Base-by-base conservation (phyloP, 2,329 filamentous ascomycete genomes). In the Proliferodiscus dingleyae region DNA sequence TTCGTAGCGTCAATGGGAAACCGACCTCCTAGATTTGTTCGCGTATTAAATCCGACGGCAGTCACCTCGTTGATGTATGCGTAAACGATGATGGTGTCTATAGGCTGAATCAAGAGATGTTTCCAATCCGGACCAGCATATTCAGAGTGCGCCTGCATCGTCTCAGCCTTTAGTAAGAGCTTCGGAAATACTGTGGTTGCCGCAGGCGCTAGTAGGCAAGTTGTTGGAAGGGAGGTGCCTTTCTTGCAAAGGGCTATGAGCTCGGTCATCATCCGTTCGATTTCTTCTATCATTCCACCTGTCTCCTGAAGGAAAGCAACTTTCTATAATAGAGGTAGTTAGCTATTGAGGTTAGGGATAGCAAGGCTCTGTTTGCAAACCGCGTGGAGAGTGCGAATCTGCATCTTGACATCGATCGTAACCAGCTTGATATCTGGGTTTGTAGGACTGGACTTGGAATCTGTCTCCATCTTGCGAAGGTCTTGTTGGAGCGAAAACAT, bases 201-300 rank as follows among this genome's bases (percentile, higher is more conserved):
- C 26, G 33, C 36, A 45, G 24, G 43, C 8, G 37, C 36, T 45
- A 28, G 37, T 36, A 15, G 28, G 24, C 36, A 36, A 45, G 43
- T 40, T 40, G 7, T 40, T 19, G 6, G 36, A 40, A 40, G 26
- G 43, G 43, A 24, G 26, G 33, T 26, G 43, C n/a, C 36, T 45
- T 40, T 45, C 21, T 19, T 45, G 26, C 22, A 39, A 45, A 26
- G 37, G 36, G 24, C 34, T 45, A 21, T 33, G 43, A 40, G 18
- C 40, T 39, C 36, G 28, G 43, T 40, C 36, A 45, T 45, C 36
- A 45, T 45, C 34, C 37, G 28, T 39, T 40, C 36, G 43, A 40
- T 40, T 45, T 45, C 43, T 37, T 44, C 23, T 11, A n/a, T 30
- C 8, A 30, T 30, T 30, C 29, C 4, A 36, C 29, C 30, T 33